Conservation (phyloP, 352 stramenopile genomes). For the Phytophthora constricta region DNA sequence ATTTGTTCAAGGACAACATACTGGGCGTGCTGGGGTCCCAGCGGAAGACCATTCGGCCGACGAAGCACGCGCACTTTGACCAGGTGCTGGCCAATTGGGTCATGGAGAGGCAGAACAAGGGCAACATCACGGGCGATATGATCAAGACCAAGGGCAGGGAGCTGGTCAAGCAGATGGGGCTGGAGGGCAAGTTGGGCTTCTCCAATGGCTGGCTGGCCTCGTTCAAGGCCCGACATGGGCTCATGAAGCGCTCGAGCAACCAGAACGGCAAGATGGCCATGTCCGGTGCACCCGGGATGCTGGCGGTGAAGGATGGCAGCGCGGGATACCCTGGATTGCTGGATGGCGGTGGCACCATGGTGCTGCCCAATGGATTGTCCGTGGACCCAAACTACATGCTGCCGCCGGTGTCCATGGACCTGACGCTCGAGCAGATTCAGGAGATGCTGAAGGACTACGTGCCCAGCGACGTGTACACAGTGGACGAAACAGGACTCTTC, state of each 20-base stretch:
- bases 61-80: constrained; percentile 80
- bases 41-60: constrained; percentile 87
- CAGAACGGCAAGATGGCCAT: constrained; percentile 44
- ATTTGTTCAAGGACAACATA: constrained; percentile 87
- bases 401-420: constrained; percentile 79
- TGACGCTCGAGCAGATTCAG: constrained; percentile 87
- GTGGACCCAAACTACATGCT: constrained; percentile 82
- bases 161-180: constrained; percentile 82
- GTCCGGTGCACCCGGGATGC: background rate
- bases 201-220: constrained; percentile 88
- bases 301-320: constrained; percentile 28
- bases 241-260: constrained; percentile 70
- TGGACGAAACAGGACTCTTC: constrained; percentile 88
- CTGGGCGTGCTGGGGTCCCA: constrained; percentile 76
- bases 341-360: constrained; percentile 58
- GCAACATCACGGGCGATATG: constrained; percentile 90
- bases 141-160: constrained; percentile 88
- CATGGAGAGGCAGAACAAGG: constrained; percentile 90
- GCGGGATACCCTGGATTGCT: constrained; percentile 46
- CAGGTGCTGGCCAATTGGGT: constrained; percentile 89
- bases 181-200: constrained; percentile 85
- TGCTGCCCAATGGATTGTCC: constrained; percentile 49
- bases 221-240: constrained; percentile 85
- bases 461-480: constrained; percentile 85
- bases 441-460: constrained; percentile 84